Evolutionary conservation across 1,284 basidiomycete genomes (phyloP).

Genomic region (Trametes pubescens): DNA sequence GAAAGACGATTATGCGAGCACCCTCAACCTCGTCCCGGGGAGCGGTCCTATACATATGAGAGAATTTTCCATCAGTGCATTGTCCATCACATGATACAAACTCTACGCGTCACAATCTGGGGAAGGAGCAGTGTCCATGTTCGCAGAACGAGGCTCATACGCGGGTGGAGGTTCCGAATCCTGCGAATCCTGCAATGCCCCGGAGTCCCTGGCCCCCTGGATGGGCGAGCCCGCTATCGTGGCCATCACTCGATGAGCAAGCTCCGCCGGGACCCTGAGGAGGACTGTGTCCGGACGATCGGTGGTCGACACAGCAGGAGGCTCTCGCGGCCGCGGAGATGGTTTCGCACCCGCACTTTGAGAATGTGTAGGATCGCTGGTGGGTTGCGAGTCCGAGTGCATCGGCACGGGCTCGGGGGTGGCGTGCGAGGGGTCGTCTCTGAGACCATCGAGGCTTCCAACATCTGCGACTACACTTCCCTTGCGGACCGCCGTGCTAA

Average conservation of each 20-base stretch:
- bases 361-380: too few relatives aligned
- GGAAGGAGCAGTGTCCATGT: neutral
- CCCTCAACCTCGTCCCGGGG: too few relatives aligned
- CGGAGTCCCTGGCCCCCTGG: neutral
- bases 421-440: too few relatives aligned
- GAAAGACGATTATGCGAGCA: too few relatives aligned
- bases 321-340: neutral
- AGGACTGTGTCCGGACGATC: neutral
- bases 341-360: neutral
- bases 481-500: too few relatives aligned
- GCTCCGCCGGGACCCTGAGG: neutral
- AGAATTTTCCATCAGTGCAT: too few relatives aligned
- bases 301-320: neutral
- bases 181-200: neutral
- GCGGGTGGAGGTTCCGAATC: neutral
- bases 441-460: too few relatives aligned
- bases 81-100: too few relatives aligned
- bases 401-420: too few relatives aligned
- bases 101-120: neutral
- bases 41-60: too few relatives aligned
- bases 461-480: too few relatives aligned
- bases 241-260: neutral
- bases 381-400: too few relatives aligned
- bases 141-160: neutral
- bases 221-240: neutral